Conservation (phyloP, 2,329 filamentous ascomycete species). For the Calonectria fujianensis region DNA sequence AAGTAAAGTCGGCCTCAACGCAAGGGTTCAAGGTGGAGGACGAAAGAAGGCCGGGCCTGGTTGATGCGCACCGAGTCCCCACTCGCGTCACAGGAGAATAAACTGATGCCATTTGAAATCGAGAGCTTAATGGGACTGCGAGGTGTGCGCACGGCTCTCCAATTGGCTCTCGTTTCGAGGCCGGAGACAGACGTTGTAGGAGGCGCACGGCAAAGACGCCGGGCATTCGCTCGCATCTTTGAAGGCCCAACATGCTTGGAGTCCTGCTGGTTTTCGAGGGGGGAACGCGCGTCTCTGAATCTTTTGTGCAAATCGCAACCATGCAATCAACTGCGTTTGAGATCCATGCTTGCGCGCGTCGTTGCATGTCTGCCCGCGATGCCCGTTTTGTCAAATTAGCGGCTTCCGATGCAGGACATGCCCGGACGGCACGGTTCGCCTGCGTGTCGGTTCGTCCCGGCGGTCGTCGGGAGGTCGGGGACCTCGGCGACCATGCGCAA, state of each 20-base stretch:
- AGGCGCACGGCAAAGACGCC: background rate
- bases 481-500: conserved; percentile 37
- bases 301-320: background rate
- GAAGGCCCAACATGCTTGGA: background rate
- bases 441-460: conserved; percentile 7
- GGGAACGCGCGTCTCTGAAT: conserved; percentile 15
- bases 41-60: background rate
- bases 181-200: background rate
- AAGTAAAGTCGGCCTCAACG: conserved; percentile 6
- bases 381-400: conserved; percentile 5
- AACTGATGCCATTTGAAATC: conserved; percentile 36
- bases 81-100: conserved; percentile 29
- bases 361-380: conserved; percentile 4
- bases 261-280: background rate
- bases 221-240: background rate
- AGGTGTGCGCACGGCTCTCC: background rate
- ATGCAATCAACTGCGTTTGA: background rate
- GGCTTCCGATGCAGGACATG: background rate
- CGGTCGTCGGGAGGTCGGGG: conserved; percentile 8
- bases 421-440: conserved; percentile 5
- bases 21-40: conserved; percentile 30
- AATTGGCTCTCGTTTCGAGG: background rate
- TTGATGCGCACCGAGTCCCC: conserved; percentile 13
- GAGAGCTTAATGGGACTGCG: conserved; percentile 23
- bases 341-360: background rate